phyloP scores from a whole-genome alignment of 768 basidiomycete species.

The Boletus coccyginus region DNA sequence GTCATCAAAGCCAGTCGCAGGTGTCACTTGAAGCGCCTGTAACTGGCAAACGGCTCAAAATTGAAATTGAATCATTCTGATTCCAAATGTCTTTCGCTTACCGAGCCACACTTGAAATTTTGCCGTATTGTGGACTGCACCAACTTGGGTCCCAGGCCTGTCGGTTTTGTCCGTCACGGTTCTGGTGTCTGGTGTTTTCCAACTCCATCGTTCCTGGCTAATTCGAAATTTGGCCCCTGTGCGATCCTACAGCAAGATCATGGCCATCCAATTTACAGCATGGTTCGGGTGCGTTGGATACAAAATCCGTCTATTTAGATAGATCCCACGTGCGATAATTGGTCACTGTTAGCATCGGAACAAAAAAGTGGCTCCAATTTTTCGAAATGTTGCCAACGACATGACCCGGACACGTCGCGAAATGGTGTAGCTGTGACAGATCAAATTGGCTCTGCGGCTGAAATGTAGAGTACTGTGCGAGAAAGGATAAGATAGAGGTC shows the following conservation, averaged over 20 bases:
- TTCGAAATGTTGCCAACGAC: neutral
- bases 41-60: neutral
- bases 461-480: constrained; percentile 71
- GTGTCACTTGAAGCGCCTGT: neutral
- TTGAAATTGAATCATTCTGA: neutral
- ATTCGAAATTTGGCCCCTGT: too few relatives aligned
- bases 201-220: too few relatives aligned
- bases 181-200: too few relatives aligned
- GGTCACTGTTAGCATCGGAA: neutral
- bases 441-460: constrained; percentile 62
- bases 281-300: neutral
- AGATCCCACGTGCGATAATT: neutral
- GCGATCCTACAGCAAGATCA: neutral
- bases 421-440: neutral
- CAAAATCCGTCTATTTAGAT: neutral
- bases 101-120: neutral
- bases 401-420: neutral
- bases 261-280: neutral
- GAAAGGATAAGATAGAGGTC: neutral
- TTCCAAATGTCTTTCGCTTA: neutral
- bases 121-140: too few relatives aligned
- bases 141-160: too few relatives aligned
- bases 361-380: neutral
- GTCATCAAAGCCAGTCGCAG: neutral
- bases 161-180: too few relatives aligned